Evolutionary conservation across 2,329 filamentous ascomycete genomes (phyloP).

Genomic region (Macrophomina phaseolina): DNA sequence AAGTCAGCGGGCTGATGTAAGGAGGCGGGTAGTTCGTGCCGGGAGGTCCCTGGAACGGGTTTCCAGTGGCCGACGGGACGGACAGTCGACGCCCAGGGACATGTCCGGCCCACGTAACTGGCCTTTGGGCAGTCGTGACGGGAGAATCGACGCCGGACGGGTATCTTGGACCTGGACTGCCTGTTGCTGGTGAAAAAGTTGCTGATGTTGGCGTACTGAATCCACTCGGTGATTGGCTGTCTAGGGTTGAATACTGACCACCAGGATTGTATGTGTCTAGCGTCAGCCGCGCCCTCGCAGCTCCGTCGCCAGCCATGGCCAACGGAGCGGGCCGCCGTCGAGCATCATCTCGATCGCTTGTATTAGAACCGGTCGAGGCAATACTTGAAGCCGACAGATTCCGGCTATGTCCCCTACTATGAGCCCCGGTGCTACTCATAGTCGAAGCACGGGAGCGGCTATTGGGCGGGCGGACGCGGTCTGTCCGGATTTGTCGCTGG

Average conservation of each 20-base stretch:
- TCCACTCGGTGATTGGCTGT: conserved; percentile 71
- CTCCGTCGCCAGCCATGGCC: conserved; percentile 76
- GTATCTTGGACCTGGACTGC: conserved; percentile 72
- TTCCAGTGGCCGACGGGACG: conserved; percentile 70
- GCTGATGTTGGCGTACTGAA: conserved; percentile 84
- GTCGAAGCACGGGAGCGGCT: conserved; percentile 79
- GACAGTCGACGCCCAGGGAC: conserved; percentile 78
- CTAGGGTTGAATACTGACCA: conserved; percentile 68
- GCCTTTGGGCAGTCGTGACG: conserved; percentile 69
- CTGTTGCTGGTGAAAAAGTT: conserved; percentile 77
- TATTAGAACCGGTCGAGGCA: conserved; percentile 72
- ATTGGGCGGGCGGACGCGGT: conserved; percentile 76
- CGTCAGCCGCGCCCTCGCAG: conserved; percentile 65
- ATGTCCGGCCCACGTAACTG: conserved; percentile 71
- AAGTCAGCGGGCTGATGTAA: conserved; percentile 61
- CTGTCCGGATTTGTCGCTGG: conserved; percentile 88
- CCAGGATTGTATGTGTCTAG: conserved; percentile 68
- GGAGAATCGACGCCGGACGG: conserved; percentile 74
- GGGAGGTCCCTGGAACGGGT: conserved; percentile 74
- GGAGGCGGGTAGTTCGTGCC: conserved; percentile 63
- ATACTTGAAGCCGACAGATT: conserved; percentile 92
- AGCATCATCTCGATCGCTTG: conserved; percentile 64
- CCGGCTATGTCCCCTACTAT: conserved; percentile 76
- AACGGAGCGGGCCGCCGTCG: conserved; percentile 79
- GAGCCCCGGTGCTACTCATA: conserved; percentile 69